Base-by-base conservation (phyloP, 257 asterid species). In the Rhazya stricta region DNA sequence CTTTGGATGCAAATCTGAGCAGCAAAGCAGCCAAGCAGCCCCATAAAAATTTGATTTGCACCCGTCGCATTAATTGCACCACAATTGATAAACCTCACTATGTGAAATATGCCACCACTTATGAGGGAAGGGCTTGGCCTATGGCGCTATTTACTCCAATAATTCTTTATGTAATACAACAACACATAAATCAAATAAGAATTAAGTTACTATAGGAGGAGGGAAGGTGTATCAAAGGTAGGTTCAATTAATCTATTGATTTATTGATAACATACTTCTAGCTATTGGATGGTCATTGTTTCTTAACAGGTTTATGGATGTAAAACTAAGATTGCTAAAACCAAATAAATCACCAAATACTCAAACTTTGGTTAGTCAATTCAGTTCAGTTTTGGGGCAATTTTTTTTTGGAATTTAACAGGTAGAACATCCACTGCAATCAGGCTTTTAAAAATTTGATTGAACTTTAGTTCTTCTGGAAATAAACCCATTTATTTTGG, bases 101-200 rank as follows among this genome's bases (percentile, higher is more conserved):
- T 86, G 90, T 86, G 89, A 89, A 88, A 90, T 85, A 90, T 87
- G 86, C 88, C 88, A 81, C 91, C 88, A 85, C 85, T 86, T 82
- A 45, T 78, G 85, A 80, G 90, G 89, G 79, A 79, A 85, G 91
- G 88, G 89, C 96, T 86, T 89, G 88, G 93, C 90, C 93, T 86
- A 84, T 84, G 96, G 90, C 89, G 85, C 83, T 71, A 9, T 29
- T 42, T 19, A 21, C 25, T 19, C 8, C 25, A 21, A 5, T 16
- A 16, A 51, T 12, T 51, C 25, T 51, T 19, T 21, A 27, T 5
- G 27, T 0, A 11, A 27, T 32, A 9, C 54, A 21, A 48, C 10
- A 60, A 9, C 29, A 60, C 29, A 60, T 12, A 60, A 25, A 16
- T 5, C 50, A 43, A 43, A 16, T 15, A 51, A 1, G 6, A 0